phyloP scores from a whole-genome alignment of 495 filamentous ascomycete genomes.

The Choiromyces venosus region DNA sequence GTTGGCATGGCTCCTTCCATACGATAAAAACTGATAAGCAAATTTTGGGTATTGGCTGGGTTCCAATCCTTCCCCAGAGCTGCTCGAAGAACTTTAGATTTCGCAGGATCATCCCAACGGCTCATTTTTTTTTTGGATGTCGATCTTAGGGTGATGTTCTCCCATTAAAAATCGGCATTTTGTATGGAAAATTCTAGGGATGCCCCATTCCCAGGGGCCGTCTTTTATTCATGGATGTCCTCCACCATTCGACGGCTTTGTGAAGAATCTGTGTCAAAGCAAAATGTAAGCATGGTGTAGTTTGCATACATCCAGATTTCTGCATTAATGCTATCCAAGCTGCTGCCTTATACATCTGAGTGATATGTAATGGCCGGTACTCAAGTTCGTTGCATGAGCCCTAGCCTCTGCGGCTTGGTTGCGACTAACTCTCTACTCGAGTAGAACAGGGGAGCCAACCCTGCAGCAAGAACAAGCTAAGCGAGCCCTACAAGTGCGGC shows the following conservation, averaged over 20 bases:
- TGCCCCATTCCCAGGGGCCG: background rate
- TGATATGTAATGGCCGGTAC: background rate
- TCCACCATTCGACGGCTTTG: no score
- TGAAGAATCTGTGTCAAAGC: background rate
- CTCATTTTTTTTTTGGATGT: no score
- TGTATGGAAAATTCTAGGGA: no score
- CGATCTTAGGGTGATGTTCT: no score
- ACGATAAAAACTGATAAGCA: no score
- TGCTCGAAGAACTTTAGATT: no score
- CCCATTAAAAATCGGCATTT: no score
- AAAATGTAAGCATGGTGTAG: background rate
- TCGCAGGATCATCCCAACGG: no score
- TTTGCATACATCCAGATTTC: background rate
- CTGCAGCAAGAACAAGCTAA: background rate
- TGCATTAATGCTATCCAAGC: background rate
- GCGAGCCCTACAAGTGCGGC: no score
- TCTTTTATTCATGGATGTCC: background rate
- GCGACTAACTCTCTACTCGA: background rate
- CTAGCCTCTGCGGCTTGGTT: background rate
- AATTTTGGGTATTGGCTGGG: no score
- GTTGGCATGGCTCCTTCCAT: no score
- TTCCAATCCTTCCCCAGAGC: no score
- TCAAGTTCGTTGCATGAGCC: background rate
- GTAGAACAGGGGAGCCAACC: background rate
- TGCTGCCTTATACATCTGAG: background rate